Percentiles rank a stretch among this genome's conserved stretches.
Evolutionary conservation across 768 basidiomycete genomes (phyloP).

Genomic region (Trametes maxima): DNA sequence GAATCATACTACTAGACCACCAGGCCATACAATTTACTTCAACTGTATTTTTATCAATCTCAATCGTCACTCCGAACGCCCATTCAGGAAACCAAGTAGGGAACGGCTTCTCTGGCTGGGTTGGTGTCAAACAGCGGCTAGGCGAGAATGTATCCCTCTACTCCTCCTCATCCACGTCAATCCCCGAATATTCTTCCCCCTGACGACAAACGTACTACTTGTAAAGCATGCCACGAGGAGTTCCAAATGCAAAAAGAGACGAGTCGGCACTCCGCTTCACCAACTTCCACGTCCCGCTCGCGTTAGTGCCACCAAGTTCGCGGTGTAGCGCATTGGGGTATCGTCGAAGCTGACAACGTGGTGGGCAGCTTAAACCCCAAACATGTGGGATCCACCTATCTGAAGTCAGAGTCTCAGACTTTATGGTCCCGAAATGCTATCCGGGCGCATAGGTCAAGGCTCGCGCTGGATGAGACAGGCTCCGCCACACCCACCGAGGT

Average conservation of each 20-base stretch:
- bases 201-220: too few species aligned
- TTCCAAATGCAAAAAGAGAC: conserved; percentile 79
- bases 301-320: conserved; percentile 43
- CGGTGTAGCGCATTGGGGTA: background rate
- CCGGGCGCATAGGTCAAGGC: conserved; percentile 49
- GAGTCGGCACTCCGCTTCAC: conserved; percentile 84
- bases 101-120: background rate
- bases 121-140: conserved; percentile 3
- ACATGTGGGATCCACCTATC: conserved; percentile 74
- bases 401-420: conserved; percentile 75
- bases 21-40: conserved; percentile 49
- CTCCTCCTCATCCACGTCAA: background rate
- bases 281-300: conserved; percentile 75
- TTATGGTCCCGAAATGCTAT: conserved; percentile 70
- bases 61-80: too few species aligned
- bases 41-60: too few species aligned
- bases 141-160: background rate
- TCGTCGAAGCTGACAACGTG: background rate
- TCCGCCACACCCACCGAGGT: conserved; percentile 34
- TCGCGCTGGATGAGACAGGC: conserved; percentile 41
- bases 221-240: conserved; percentile 73
- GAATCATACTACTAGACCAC: conserved; percentile 70
- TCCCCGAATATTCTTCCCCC: background rate
- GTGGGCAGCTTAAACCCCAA: conserved; percentile 71
- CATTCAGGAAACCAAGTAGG: background rate